These are phyloP conservation scores for Cryptococcus sp. DNA, from an alignment of 1,284 basidiomycete genomes.

Conservation along the genomic window DNA sequence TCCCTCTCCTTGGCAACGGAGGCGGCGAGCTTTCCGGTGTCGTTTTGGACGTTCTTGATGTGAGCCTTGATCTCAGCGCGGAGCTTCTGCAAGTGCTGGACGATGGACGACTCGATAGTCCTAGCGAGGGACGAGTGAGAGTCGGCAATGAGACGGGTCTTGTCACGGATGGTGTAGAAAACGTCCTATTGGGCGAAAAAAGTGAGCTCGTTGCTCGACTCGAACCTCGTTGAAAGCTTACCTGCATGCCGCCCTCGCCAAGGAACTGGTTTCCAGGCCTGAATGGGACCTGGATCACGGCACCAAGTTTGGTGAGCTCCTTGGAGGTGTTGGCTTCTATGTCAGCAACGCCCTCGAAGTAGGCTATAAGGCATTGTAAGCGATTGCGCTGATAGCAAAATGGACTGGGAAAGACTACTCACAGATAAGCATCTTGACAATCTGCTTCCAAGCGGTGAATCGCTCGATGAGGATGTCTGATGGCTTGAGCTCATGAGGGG, in stretches of 20 bases:
- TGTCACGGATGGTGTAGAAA: conserved; percentile 91
- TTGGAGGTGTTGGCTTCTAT: conserved; percentile 93
- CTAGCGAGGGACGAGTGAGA: conserved; percentile 95
- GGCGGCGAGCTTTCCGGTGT: conserved; percentile 93
- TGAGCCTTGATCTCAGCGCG: conserved; percentile 95
- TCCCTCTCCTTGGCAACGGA: conserved; percentile 91
- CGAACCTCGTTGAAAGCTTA: conserved; percentile 28
- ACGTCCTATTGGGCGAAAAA: conserved; percentile 66
- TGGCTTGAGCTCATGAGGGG: conserved; percentile 85
- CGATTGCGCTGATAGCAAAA: background rate
- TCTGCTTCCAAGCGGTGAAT: conserved; percentile 64
- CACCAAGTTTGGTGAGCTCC: conserved; percentile 93
- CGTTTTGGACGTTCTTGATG: conserved; percentile 96
- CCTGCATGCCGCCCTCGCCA: conserved; percentile 86
- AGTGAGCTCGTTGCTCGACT: conserved; percentile 12
- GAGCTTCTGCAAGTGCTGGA: conserved; percentile 95
- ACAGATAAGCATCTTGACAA: conserved; percentile 90
- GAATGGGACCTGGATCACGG: conserved; percentile 97
- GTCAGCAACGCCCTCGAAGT: conserved; percentile 80
- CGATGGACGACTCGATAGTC: conserved; percentile 95
- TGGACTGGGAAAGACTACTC: conserved; percentile 17
- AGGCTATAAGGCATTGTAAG: conserved; percentile 38
- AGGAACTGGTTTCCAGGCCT: conserved; percentile 92
- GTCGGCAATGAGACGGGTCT: conserved; percentile 90
- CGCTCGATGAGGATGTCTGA: conserved; percentile 97